phyloP scores from a whole-genome alignment of 2,329 filamentous ascomycete species.

The Penicillium palitans region DNA sequence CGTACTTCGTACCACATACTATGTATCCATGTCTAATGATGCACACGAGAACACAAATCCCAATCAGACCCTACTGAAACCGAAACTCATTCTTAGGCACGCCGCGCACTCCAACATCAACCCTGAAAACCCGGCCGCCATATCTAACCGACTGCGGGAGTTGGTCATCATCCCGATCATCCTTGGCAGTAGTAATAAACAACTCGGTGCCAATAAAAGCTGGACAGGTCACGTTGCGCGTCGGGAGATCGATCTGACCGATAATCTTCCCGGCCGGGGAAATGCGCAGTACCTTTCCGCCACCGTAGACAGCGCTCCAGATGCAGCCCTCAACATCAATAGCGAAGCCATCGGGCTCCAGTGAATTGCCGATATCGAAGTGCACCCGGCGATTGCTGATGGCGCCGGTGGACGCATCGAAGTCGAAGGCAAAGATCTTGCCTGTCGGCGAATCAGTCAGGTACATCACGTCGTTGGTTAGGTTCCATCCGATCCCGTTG shows the following conservation, averaged over 20 bases:
- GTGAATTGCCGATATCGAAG: slow-evolving; percentile 65
- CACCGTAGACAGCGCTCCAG: slow-evolving; percentile 86
- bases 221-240: slow-evolving; percentile 76
- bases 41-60: not conserved
- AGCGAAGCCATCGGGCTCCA: slow-evolving; percentile 78
- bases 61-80: slow-evolving; percentile 35
- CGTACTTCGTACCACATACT: not conserved
- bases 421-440: slow-evolving; percentile 74
- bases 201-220: slow-evolving; percentile 73
- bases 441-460: slow-evolving; percentile 75
- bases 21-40: not conserved
- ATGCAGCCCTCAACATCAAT: slow-evolving; percentile 82
- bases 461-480: slow-evolving; percentile 72
- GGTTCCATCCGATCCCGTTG: slow-evolving; percentile 81
- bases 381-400: slow-evolving; percentile 70
- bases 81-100: slow-evolving; percentile 65
- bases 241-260: slow-evolving; percentile 74
- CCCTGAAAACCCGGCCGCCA: slow-evolving; percentile 71
- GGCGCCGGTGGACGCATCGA: slow-evolving; percentile 62
- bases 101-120: slow-evolving; percentile 73
- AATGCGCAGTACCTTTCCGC: slow-evolving; percentile 72
- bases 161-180: slow-evolving; percentile 60
- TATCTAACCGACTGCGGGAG: slow-evolving; percentile 62
- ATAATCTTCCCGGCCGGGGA: slow-evolving; percentile 67
- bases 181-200: slow-evolving; percentile 77